Conservation (phyloP, 176 grass and related monocot species). For the Rhynchospora tenuis region DNA sequence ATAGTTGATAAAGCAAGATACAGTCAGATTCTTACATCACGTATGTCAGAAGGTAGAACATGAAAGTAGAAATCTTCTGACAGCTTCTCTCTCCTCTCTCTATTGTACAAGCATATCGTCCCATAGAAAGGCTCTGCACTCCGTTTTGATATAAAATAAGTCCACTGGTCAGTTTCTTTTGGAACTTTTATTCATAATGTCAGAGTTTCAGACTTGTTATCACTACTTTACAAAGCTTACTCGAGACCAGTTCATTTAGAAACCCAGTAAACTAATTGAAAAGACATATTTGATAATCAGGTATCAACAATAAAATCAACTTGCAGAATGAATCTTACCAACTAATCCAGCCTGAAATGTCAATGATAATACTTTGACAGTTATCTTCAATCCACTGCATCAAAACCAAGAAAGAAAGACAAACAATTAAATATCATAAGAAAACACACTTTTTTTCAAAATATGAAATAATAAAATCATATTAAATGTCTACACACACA, state of each 20-base stretch:
- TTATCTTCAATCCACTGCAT: slow-evolving; percentile 93
- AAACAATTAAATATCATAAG: slow-evolving; percentile 15
- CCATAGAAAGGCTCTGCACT: slow-evolving; percentile 79
- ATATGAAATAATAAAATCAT: background rate
- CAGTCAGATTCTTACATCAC: slow-evolving; percentile 62
- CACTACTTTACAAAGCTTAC: background rate
- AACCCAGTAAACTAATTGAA: background rate
- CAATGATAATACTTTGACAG: slow-evolving; percentile 90
- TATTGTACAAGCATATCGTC: slow-evolving; percentile 99
- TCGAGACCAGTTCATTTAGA: background rate
- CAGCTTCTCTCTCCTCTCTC: slow-evolving; percentile 89
- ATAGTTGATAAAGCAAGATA: background rate
- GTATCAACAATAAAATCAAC: slow-evolving; percentile 1
- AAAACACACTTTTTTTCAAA: slow-evolving; percentile 11
- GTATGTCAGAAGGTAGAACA: slow-evolving; percentile 71
- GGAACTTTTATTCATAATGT: background rate
- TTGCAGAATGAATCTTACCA: slow-evolving; percentile 47
- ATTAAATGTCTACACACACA: background rate
- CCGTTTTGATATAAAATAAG: slow-evolving; percentile 11
- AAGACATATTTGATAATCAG: background rate
- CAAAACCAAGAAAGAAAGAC: slow-evolving; percentile 30
- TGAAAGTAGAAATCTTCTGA: slow-evolving; percentile 89
- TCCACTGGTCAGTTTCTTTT: background rate
- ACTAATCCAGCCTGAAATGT: slow-evolving; percentile 93
- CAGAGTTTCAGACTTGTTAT: background rate